phyloP scores from a whole-genome alignment of 2,329 filamentous ascomycete genomes.

The Magnaporthiopsis incrustans region DNA sequence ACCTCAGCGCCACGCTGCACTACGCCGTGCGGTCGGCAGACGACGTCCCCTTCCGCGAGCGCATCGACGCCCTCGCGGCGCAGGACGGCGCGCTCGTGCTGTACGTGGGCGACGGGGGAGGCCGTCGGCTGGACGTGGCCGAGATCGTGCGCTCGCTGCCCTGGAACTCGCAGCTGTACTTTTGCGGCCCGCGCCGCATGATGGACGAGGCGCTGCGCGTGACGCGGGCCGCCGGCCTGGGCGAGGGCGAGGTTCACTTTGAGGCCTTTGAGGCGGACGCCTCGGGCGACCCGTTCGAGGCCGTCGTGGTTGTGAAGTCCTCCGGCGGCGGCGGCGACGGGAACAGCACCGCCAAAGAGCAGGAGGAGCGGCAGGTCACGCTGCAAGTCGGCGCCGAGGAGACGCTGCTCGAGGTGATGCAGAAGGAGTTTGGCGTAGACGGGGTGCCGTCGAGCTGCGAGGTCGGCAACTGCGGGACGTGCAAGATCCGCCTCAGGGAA shows the following conservation, averaged over 20 bases:
- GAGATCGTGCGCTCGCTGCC: slow-evolving; percentile 35
- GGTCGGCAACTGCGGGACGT: slow-evolving; percentile 48
- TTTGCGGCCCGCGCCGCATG: slow-evolving; percentile 51
- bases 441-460: slow-evolving; percentile 41
- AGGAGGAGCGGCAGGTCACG: slow-evolving; percentile 17
- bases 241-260: slow-evolving; percentile 46
- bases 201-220: slow-evolving; percentile 41
- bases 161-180: slow-evolving; percentile 51
- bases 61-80: slow-evolving; percentile 14
- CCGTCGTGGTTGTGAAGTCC: slow-evolving; percentile 38
- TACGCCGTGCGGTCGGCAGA: slow-evolving; percentile 45
- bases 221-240: slow-evolving; percentile 33
- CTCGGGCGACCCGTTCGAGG: slow-evolving; percentile 53
- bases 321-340: neutral
- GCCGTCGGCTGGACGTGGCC: slow-evolving; percentile 39
- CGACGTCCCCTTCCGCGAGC: slow-evolving; percentile 43
- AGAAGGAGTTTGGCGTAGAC: slow-evolving; percentile 29
- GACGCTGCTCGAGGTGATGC: slow-evolving; percentile 40
- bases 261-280: slow-evolving; percentile 49
- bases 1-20: slow-evolving; percentile 46
- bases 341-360: neutral
- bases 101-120: slow-evolving; percentile 39
- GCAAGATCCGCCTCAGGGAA: slow-evolving; percentile 32
- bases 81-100: slow-evolving; percentile 27
- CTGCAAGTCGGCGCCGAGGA: slow-evolving; percentile 40